Base-by-base conservation (phyloP, 1,284 basidiomycete species). In the Ustilago hordei region DNA sequence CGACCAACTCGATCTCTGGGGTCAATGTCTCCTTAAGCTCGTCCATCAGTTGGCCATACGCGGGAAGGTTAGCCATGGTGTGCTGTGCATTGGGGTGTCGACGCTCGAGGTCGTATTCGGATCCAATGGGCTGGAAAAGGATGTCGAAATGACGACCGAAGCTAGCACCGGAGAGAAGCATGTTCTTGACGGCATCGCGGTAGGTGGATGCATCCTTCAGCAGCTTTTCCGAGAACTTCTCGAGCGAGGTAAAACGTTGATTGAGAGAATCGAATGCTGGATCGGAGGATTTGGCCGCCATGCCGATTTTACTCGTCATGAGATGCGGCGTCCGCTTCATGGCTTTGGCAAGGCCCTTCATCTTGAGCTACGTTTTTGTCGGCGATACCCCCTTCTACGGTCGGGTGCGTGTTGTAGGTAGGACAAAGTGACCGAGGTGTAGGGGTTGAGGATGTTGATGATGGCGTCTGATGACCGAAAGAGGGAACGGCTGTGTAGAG, bases 1-100 rank as follows among this genome's bases (percentile, higher is more conserved):
- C 93, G 84, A 99, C 95, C 72, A 99, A 89, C 86, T 99, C 96
- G 28, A 99, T 89, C 87, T 99, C 97, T 17, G 97, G 97, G 2
- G 91, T 88, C 54, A 98, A 89, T 0, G 93, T 90, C 8, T 88
- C 87, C 71, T 91, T 91, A 69, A 99, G 89, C 84, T 98, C 95
- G 66, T 94, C 92, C 91, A 98, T 91, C 23, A 91, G 88, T 47
- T 88, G 88, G 82, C 92, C 89, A 85, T 93, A 93, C 72, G 90
- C 88, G 32, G 89, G 89, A 68, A 95, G 91, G 87, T 93, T 93
- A 82, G 91, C 88, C 77, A 98, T 89, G 0, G 95, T 97, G 62
- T 92, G 90, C 50, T 89, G 90, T 1, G 93, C 89, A 15, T 93
- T 90, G 1, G 95, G 94, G 84, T 95, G 89, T 81, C 92, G 93